Percentiles rank a stretch among this genome's conserved stretches.
These are phyloP conservation scores for Didymella pinodella DNA, from an alignment of 2,329 filamentous ascomycete genomes.

Conservation along the genomic window DNA sequence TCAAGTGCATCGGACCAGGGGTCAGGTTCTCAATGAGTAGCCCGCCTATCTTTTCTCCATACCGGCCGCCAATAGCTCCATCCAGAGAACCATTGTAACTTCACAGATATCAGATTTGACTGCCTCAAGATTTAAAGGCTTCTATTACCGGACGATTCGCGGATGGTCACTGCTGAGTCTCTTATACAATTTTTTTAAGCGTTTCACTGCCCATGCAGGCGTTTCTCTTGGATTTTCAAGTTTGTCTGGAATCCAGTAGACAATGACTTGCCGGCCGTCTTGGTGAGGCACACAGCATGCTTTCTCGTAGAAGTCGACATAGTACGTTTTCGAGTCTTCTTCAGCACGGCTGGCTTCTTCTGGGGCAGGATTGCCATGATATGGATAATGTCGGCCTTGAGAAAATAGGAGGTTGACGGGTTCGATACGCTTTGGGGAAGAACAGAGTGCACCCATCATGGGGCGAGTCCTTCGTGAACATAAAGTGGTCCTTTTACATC, in stretches of 20 bases:
- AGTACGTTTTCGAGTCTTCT: not conserved
- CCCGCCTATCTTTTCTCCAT: not conserved
- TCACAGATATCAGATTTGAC: not conserved
- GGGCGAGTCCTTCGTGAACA: no score
- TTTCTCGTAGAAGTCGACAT: not conserved
- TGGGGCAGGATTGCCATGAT: not conserved
- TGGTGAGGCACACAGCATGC: not conserved
- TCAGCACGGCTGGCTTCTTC: not conserved
- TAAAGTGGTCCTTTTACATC: no score
- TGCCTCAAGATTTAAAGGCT: not conserved
- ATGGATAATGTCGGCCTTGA: not conserved
- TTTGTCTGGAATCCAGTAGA: not conserved
- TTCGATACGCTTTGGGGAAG: not conserved
- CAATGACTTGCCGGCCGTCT: not conserved
- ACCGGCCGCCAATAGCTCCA: not conserved
- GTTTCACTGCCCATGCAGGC: not conserved
- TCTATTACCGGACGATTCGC: not conserved
- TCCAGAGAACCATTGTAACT: not conserved
- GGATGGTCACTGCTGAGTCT: not conserved
- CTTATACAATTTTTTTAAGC: not conserved
- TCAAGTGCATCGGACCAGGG: not conserved
- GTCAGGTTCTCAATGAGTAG: not conserved
- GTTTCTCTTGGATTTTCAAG: not conserved
- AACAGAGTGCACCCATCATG: not conserved
- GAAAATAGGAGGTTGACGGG: not conserved